Evolutionary conservation across 139 green algal species (phyloP).

Genomic region (Trebouxia sp.): DNA sequence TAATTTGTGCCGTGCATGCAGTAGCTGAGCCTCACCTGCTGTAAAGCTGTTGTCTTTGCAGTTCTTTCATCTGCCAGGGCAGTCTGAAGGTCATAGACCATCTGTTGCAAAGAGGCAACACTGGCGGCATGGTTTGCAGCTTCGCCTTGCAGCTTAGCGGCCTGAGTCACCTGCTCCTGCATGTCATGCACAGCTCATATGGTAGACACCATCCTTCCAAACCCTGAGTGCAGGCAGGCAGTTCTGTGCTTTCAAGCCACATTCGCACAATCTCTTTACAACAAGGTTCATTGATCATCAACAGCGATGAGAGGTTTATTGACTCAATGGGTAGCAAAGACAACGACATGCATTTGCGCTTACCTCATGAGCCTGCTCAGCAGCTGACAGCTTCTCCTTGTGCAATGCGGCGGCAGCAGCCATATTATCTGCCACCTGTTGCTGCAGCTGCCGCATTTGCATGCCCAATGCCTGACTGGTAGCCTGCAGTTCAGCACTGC

Average conservation of each 20-base stretch:
- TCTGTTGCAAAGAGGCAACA: neutral
- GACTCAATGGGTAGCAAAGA: too few species aligned
- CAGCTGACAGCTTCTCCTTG: conserved; percentile 7
- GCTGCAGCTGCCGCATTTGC: conserved; percentile 19
- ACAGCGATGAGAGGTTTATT: too few species aligned
- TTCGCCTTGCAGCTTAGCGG: neutral
- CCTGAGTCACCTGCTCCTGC: neutral
- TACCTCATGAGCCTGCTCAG: neutral
- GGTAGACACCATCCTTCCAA: too few species aligned
- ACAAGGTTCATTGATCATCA: too few species aligned
- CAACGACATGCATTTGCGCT: neutral
- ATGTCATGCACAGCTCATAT: too few species aligned
- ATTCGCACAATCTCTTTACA: too few species aligned
- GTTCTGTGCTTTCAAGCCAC: too few species aligned
- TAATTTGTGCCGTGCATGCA: neutral
- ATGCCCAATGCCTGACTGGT: neutral
- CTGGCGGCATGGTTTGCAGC: neutral
- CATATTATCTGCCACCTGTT: neutral
- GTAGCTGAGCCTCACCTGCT: neutral
- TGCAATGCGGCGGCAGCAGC: neutral
- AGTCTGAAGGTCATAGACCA: neutral
- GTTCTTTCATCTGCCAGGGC: neutral
- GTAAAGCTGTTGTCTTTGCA: neutral
- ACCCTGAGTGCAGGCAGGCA: too few species aligned
- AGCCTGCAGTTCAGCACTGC: neutral